Evolutionary conservation across 2,329 filamentous ascomycete genomes (phyloP), one percentile per base, ranked within the genome.

Genomic region (Cephalotrichum gorgonifer): DNA sequence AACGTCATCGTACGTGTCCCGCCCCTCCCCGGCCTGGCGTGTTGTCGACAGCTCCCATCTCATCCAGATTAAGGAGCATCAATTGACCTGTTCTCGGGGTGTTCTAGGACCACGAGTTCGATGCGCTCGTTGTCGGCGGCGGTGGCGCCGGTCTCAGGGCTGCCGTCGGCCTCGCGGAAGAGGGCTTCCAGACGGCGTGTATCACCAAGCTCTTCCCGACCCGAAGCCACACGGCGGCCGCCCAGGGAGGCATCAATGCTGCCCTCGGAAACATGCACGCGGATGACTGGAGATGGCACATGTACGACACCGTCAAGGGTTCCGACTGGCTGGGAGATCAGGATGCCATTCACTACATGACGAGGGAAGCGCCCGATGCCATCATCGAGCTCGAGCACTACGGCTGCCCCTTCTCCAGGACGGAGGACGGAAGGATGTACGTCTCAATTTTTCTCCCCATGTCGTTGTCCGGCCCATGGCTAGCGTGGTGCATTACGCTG

Each of bases 321-420:
- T 95, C 88, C 56, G 90, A 96, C 75, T 96, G 90, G 90, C 81
- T 96, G 47, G 90, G 90, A 68, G 90, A 96, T 69, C 90, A 96
- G 71, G 90, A 96, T 66, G 90, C 90, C 56, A 96, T 96, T 64
- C 90, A 96, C 73, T 96, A 96, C 75, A 96, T 96, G 90, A 96
- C 90, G 61, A 81, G 89, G 62, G 90, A 96, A 73, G 90, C 90
- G 53, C 89, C 90, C 30, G 83, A 85, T 53, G 91, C 86, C 57
- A 90, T 96, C 58, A 86, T 94, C 64, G 90, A 96, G 72, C 81
- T 97, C 52, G 91, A 97, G 74, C 88, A 95, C 74, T 97, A 96
- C 71, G 91, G 91, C 51, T 96, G 90, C 70, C 91, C 91, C 55
- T 97, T 97, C 73, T 93, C 87, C 48, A 81, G 91, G 81, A 97